Conservation (phyloP, 192 early-diverging fungal genomes). For the Mortierella hygrophila region DNA sequence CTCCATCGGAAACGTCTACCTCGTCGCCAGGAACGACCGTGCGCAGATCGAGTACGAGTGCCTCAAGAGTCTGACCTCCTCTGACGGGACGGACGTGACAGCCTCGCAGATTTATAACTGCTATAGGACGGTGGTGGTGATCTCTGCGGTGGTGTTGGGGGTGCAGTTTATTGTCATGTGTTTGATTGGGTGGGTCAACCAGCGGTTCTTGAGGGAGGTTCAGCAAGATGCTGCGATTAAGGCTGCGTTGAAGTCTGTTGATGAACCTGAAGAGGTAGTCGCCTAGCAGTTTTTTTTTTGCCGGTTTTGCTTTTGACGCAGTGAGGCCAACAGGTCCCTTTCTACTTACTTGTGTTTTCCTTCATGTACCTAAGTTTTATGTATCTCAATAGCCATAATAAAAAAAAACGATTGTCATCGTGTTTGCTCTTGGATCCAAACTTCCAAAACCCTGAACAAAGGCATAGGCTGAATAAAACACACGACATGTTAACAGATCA, state of each 20-base stretch:
- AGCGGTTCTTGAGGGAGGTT: constrained; percentile 49
- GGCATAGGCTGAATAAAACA: no score
- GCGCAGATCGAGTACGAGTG: constrained; percentile 26
- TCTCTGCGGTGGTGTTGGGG: constrained; percentile 44
- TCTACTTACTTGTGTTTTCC: no score
- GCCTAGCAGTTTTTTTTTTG: neutral
- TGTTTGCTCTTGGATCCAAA: no score
- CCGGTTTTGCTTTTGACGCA: no score
- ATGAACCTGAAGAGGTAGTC: constrained; percentile 20
- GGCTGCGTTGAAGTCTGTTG: constrained; percentile 38
- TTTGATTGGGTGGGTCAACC: constrained; percentile 45
- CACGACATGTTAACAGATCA: no score
- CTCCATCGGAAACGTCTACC: constrained; percentile 32
- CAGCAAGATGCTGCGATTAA: constrained; percentile 38
- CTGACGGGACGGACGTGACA: constrained; percentile 13
- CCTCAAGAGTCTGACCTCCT: neutral
- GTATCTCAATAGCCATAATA: no score
- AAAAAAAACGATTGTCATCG: no score
- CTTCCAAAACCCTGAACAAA: no score
- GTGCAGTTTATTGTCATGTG: constrained; percentile 49
- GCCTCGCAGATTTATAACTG: constrained; percentile 19
- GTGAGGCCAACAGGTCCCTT: neutral
- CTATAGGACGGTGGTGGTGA: constrained; percentile 23
- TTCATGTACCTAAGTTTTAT: no score
- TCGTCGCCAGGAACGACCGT: constrained; percentile 31